Base-by-base conservation (phyloP, 176 grass and related monocot genomes). In the Rhynchospora pubera region DNA sequence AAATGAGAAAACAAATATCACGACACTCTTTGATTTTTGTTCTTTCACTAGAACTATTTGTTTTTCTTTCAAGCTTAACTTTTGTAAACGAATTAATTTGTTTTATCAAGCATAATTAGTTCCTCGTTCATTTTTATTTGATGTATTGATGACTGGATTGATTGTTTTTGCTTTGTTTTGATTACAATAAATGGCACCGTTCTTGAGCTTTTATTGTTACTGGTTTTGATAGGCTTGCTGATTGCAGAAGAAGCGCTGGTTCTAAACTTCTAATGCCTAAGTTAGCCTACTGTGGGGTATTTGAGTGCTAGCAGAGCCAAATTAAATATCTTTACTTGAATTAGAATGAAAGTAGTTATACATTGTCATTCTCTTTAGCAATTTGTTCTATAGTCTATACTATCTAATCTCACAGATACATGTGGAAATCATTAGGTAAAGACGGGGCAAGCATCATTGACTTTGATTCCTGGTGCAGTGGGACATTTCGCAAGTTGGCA, bases 401-500 rank as follows among this genome's bases (percentile, higher is more conserved):
- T 52, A 74, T 28, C 21, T 74, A 74, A 70, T 21, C 23, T 56
- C 50, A 18, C 15, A 56, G 24, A 56, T 77, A 56, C 48, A 18
- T 30, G 22, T 13, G 23, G 48, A 30, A 56, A 16, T 22, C 13
- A 23, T 56, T 77, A 56, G 14, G 47, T 77, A 77, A 77, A 77
- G 0, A 77, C 50, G 15, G 72, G 72, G 61, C 79, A 82, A 32
- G 66, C n/a, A 50, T 66, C 61, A 51, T 82, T 82, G 61, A 82
- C 79, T 64, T 82, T 28, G 30, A 91, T 13, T 52, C 91, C 84
- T 5, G 60, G 86, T 75, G 87, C 89, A 22, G 91, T 91, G 0
- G 86, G 86, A 56, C 91, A 93, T 11, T 69, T 74, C 12, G 86
- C 86, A 18, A 91, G 57, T 15, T 55, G 22, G 82, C 91, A 91